Conservation (phyloP, 2,329 filamentous ascomycete species). For the Chalara sp. region DNA sequence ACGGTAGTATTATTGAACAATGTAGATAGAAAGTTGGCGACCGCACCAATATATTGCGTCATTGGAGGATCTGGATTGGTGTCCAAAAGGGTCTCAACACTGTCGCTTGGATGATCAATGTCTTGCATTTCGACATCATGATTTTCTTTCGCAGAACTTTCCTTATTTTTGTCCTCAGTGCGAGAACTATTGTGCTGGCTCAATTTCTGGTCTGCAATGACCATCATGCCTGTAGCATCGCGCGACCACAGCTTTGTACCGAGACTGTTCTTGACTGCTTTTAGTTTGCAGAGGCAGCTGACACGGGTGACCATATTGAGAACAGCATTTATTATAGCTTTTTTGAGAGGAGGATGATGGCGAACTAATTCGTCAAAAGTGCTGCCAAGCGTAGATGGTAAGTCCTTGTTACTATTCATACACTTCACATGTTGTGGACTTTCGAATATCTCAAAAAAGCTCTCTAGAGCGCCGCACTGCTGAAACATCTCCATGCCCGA, state of each 20-base stretch:
- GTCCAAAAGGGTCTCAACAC: slow-evolving; percentile 11
- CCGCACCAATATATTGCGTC: slow-evolving; percentile 60
- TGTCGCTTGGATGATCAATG: slow-evolving; percentile 20
- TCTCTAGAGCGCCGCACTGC: slow-evolving; percentile 72
- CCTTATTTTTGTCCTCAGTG: slow-evolving; percentile 32
- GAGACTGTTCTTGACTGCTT: slow-evolving; percentile 62
- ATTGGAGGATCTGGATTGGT: slow-evolving; percentile 19
- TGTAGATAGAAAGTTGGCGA: slow-evolving; percentile 64
- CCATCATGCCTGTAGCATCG: slow-evolving; percentile 48
- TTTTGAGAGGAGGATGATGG: slow-evolving; percentile 81
- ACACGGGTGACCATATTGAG: slow-evolving; percentile 85
- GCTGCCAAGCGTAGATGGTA: slow-evolving; percentile 68
- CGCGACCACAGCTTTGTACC: slow-evolving; percentile 73
- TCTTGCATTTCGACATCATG: slow-evolving; percentile 64
- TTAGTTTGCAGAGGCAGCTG: slow-evolving; percentile 62
- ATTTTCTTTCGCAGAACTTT: slow-evolving; percentile 35
- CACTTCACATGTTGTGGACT: slow-evolving; percentile 82
- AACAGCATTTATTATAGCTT: slow-evolving; percentile 75
- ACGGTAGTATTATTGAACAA: slow-evolving; percentile 25
- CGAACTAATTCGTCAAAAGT: slow-evolving; percentile 92
- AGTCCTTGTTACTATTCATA: slow-evolving; percentile 66
- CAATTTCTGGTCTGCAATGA: slow-evolving; percentile 44
- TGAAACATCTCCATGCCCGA: slow-evolving; percentile 83
- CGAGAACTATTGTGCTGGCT: slow-evolving; percentile 17
- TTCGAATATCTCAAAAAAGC: slow-evolving; percentile 94